Conservation (phyloP, 2,329 filamentous ascomycete genomes). For the Hypocrella siamensis region DNA sequence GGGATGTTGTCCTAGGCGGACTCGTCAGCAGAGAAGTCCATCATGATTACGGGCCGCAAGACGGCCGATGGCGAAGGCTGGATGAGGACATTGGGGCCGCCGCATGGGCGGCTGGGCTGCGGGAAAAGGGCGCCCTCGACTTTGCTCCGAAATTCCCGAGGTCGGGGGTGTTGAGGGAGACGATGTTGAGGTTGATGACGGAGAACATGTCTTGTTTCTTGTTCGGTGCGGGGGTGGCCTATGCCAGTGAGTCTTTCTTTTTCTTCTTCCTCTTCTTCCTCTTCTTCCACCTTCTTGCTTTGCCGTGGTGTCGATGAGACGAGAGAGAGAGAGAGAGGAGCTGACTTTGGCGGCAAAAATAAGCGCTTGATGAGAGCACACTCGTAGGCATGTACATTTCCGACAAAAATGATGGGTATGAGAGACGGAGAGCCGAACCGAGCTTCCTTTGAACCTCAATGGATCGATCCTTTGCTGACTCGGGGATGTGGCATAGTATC, state of each 20-base stretch:
- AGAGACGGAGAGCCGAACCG: background rate
- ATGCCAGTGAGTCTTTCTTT: slow-evolving; percentile 22
- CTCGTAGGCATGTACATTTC: slow-evolving; percentile 26
- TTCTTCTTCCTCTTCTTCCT: background rate
- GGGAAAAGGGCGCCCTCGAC: slow-evolving; percentile 22
- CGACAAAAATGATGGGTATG: slow-evolving; percentile 26
- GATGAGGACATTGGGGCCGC: slow-evolving; percentile 13
- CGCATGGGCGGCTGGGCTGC: slow-evolving; percentile 22
- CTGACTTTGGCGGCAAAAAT: slow-evolving; percentile 1
- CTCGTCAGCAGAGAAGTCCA: slow-evolving; percentile 14
- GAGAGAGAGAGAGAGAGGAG: background rate
- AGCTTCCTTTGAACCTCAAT: background rate
- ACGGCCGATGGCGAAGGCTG: slow-evolving; percentile 8
- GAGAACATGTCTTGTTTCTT: slow-evolving; percentile 24
- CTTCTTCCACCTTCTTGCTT: background rate
- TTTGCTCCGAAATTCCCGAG: slow-evolving; percentile 13
- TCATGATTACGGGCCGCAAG: slow-evolving; percentile 5
- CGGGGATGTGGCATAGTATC: too few relatives aligned
- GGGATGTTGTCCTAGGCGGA: slow-evolving; percentile 16
- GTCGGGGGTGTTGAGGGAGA: slow-evolving; percentile 9
- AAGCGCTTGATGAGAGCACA: slow-evolving; percentile 18
- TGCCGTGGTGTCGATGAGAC: background rate
- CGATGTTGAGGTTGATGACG: background rate
- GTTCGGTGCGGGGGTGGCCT: slow-evolving; percentile 24
- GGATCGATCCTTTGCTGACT: too few relatives aligned